Conservation (phyloP, 108 stramenopile species). For the Cylindrotheca closterium region DNA sequence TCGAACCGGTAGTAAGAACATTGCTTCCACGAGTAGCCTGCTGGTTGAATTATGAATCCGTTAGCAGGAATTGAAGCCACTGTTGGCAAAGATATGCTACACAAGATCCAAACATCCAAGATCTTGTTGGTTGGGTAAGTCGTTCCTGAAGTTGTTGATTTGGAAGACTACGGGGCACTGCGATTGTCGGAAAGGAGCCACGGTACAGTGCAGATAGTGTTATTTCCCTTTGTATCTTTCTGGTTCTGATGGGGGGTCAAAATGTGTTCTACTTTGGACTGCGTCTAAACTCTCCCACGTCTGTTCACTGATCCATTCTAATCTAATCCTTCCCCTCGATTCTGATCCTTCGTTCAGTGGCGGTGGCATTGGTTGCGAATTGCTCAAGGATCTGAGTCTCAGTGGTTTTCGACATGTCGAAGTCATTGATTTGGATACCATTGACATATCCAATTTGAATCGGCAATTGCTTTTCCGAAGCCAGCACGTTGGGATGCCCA, state of each 20-base stretch:
- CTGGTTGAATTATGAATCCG: conserved; percentile 14
- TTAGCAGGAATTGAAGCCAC: conserved; percentile 38
- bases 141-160: too few species aligned
- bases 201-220: too few species aligned
- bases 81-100: conserved; percentile 31
- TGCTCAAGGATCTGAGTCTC: conserved; percentile 95
- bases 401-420: conserved; percentile 88
- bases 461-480: conserved; percentile 93
- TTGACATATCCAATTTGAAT: conserved; percentile 99
- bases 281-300: too few species aligned
- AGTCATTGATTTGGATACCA: conserved; percentile 98
- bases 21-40: not conserved
- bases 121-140: conserved; percentile 12
- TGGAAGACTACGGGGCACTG: too few species aligned
- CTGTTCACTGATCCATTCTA: too few species aligned
- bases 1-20: too few species aligned
- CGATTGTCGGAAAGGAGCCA: too few species aligned
- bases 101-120: conserved; percentile 19
- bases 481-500: conserved; percentile 82
- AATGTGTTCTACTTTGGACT: too few species aligned
- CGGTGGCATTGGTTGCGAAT: conserved; percentile 97
- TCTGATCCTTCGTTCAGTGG: conserved; percentile 35
- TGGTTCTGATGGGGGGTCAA: too few species aligned
- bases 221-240: too few species aligned
- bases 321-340: too few species aligned